Evolutionary conservation across 192 early-diverging fungal species (phyloP).

Genomic region (Coemansia sp.): DNA sequence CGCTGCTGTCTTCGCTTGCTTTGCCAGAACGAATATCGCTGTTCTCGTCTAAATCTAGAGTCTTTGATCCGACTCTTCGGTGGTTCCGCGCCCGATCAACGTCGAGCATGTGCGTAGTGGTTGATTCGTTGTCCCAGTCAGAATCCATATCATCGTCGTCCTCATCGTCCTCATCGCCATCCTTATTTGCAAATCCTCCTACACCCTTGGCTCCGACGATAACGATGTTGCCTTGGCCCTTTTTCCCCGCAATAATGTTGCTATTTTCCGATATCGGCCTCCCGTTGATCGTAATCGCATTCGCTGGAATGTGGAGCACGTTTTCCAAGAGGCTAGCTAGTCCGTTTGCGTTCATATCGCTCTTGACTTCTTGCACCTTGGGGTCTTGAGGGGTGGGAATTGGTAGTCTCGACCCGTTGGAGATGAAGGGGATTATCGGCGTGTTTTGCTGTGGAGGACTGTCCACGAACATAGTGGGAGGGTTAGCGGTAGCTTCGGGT

Average conservation of each 20-base stretch:
- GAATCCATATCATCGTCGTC: slow-evolving; percentile 17
- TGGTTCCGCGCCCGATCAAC: slow-evolving; percentile 15
- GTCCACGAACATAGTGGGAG: slow-evolving; percentile 9
- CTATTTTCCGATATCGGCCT: slow-evolving; percentile 18
- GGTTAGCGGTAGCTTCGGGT: neutral
- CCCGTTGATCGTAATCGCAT: slow-evolving; percentile 46
- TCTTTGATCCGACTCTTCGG: slow-evolving; percentile 1
- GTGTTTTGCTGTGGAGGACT: slow-evolving; percentile 14
- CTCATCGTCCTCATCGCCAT: slow-evolving; percentile 1
- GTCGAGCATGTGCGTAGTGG: slow-evolving; percentile 14
- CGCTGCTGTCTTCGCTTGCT: slow-evolving; percentile 10
- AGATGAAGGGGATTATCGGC: slow-evolving; percentile 43
- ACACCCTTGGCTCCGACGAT: slow-evolving; percentile 6
- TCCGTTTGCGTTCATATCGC: slow-evolving; percentile 26
- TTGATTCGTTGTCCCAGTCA: slow-evolving; percentile 8
- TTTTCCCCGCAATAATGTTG: neutral
- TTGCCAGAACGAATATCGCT: neutral
- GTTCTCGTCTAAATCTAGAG: neutral
- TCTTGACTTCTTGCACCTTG: neutral
- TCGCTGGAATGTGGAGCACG: slow-evolving; percentile 40
- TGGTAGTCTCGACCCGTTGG: slow-evolving; percentile 26
- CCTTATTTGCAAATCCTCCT: neutral
- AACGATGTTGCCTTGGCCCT: neutral
- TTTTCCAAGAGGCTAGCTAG: slow-evolving; percentile 42
- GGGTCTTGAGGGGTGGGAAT: slow-evolving; percentile 12